These are phyloP conservation scores for Pestalotiopsis sp. DNA, from an alignment of 2,329 filamentous ascomycete species.

Conservation along the genomic window DNA sequence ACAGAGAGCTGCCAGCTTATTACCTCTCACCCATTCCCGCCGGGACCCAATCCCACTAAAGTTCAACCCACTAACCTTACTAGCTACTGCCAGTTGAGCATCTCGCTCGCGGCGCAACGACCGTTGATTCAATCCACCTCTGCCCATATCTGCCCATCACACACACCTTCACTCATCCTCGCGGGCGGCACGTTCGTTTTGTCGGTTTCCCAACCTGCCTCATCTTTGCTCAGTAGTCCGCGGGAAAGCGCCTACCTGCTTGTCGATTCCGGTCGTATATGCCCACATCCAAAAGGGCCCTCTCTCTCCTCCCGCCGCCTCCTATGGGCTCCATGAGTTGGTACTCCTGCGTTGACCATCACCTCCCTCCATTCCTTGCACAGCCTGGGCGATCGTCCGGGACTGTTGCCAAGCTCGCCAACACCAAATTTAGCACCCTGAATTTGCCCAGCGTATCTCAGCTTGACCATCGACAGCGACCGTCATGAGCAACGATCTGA, in stretches of 20 bases:
- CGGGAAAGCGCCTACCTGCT: background rate
- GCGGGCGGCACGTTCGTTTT: background rate
- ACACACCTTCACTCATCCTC: background rate
- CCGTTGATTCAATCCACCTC: background rate
- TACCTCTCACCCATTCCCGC: background rate
- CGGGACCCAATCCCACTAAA: slow-evolving; percentile 3
- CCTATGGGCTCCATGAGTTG: background rate
- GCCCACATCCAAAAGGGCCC: background rate
- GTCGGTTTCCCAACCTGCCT: background rate
- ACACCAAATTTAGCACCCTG: slow-evolving; percentile 13
- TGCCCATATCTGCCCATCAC: background rate
- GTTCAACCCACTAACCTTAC: slow-evolving; percentile 1
- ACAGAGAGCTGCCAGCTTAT: slow-evolving; percentile 4
- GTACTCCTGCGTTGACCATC: background rate
- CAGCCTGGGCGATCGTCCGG: background rate
- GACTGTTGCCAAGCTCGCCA: background rate
- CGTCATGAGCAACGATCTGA: slow-evolving; percentile 88
- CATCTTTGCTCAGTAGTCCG: background rate
- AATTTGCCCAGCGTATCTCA: slow-evolving; percentile 10
- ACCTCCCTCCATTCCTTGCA: background rate
- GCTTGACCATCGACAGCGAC: slow-evolving; percentile 10
- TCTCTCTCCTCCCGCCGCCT: background rate
- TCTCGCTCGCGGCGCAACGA: background rate
- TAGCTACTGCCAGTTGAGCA: background rate
- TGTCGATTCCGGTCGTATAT: background rate